Conservation (phyloP, 192 early-diverging fungal genomes). For the Phycomyces blakesleeanus region DNA sequence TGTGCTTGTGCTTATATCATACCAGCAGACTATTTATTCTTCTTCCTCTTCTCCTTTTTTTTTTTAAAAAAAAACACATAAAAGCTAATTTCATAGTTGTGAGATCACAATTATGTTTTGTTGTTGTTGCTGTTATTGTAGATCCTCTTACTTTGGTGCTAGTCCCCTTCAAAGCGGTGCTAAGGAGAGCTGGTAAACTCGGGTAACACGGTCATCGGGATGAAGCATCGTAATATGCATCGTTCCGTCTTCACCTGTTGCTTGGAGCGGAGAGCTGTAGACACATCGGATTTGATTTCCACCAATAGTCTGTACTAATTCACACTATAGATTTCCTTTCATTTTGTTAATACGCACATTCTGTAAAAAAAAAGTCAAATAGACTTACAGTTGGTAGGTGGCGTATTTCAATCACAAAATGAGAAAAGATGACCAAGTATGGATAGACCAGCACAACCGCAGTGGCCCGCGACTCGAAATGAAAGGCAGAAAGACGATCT, state of each 20-base stretch:
- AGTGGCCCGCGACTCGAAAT: conserved; percentile 10
- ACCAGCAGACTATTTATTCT: no score
- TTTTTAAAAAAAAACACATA: no score
- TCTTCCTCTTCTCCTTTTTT: no score
- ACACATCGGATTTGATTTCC: conserved; percentile 19
- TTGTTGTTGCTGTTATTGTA: no score
- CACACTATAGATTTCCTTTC: no score
- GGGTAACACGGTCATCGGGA: conserved; percentile 6
- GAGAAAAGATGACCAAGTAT: conserved; percentile 17
- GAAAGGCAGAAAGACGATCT: not conserved
- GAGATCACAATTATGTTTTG: no score
- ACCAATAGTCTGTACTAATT: conserved; percentile 16
- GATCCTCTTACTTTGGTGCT: no score
- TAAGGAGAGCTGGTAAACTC: conserved; percentile 11
- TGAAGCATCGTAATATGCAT: conserved; percentile 21
- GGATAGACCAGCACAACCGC: conserved; percentile 9
- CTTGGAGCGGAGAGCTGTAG: conserved; percentile 4
- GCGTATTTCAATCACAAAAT: conserved; percentile 18
- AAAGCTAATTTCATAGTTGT: no score
- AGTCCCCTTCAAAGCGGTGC: no score
- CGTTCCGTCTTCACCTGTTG: not conserved
- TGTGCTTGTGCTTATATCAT: no score
- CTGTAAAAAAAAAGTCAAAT: not conserved
- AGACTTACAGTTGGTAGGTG: conserved; percentile 24
- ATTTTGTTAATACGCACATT: not conserved